Evolutionary conservation across 768 basidiomycete genomes (phyloP), one percentile per base, ranked within the genome.

Genomic region (Kwoniella mangroviensis): DNA sequence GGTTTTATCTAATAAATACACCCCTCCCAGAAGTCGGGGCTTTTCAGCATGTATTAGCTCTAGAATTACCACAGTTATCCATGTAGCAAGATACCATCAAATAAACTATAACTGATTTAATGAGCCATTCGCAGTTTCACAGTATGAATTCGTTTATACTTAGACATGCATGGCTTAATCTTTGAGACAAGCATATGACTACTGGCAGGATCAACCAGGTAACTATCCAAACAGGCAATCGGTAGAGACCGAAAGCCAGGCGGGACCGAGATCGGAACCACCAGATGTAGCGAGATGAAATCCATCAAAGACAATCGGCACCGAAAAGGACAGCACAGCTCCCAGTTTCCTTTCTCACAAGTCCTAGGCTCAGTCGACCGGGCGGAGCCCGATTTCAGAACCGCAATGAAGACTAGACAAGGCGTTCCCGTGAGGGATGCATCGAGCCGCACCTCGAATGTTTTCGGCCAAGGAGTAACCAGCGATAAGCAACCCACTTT

Each of bases 191-290:
- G 89, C 89, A 89, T 89, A 89, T 89, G 87, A 89, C 88, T 89
- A 90, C 88, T 89, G 88, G 89, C 88, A 90, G 88, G 88, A 90
- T 90, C 89, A 90, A 90, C 89, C 89, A 89, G 89, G 88, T 89
- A 89, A 89, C 88, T 88, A 88, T 86, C 86, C 84, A 85, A 75
- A 79, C 34, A 21, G 51, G 43, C 68, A 68, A 43, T 13, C 63
- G 63, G 21, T 10, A 6, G 40, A 59, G 34, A 5, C 17, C 34
- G 21, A 24, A 56, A 24, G 55, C 21, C 55, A 26, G 55, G 88
- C 88, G 55, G 55, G 24, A 24, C 87, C 19, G 24, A 17, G 24
- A 24, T 24, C 19, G 26, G 19, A 21, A 21, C 55, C 55, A 28
- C 65, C 54, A 66, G 65, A 66, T 66, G 65, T 66, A 66, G 65